Evolutionary conservation across 1,284 basidiomycete species (phyloP), one percentile per base, ranked within the genome.

Genomic region (Fistulinella cinereoalba): DNA sequence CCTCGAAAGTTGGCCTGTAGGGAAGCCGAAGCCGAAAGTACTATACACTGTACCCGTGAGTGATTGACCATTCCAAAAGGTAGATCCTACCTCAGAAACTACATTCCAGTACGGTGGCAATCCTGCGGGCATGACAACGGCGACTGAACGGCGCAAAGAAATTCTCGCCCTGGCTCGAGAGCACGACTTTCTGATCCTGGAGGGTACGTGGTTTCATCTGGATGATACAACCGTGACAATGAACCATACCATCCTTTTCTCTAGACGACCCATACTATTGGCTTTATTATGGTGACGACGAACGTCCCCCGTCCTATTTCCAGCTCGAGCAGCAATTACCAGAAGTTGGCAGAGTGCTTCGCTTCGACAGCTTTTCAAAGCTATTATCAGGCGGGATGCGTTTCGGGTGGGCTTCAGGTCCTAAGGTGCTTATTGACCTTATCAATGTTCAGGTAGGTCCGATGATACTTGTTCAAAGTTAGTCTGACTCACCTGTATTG

Each of bases 291-390:
- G 79, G 84, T 58, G 75, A 71, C 58, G 75, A 71, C 49, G 77
- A 74, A 39, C 79, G 74, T 38, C 76, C 71, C 37, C 80, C 84
- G 3, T 86, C 82, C 1, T 93, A 92, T 67, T 88, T 92, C 66
- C 71, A 79, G 46, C 74, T 92, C 40, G 90, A 94, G 60, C 71
- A 56, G 3, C 71, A 77, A 41, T 67, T 75, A 51, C 67, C 70
- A 12, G 72, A 77, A 51, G 77, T 79, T 21, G 89, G 89, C 2
- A 77, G 83, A 18, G 86, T 92, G 5, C 53, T 92, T 39, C 79
- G 90, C 41, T 89, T 93, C 61, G 91, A 93, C 64, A 87, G 83
- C 61, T 76, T 96, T 54, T 89, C 84, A 47, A 97, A 97, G 72
- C 76, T 93, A 25, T 71, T 94, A 22, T 88, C 86, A 18, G 84